These are phyloP conservation scores for Malbranchea zuffiana DNA, from an alignment of 2,329 filamentous ascomycete genomes.

Conservation along the genomic window DNA sequence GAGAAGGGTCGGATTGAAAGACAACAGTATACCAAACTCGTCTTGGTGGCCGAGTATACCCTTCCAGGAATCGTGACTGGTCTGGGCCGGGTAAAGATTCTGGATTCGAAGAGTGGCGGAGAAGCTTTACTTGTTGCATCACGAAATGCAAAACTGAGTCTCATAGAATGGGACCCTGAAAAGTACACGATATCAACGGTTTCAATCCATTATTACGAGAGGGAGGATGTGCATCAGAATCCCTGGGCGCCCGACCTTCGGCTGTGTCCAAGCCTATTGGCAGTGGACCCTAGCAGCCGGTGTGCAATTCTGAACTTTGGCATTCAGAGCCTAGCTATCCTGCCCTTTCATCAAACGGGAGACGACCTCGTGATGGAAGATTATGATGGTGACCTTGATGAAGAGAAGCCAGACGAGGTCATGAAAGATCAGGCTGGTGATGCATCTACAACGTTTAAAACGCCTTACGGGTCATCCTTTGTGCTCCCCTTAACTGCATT, in stretches of 20 bases:
- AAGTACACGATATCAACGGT: slow-evolving; percentile 70
- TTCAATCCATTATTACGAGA: slow-evolving; percentile 96
- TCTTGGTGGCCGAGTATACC: slow-evolving; percentile 73
- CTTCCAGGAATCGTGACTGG: slow-evolving; percentile 77
- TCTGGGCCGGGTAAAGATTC: slow-evolving; percentile 63
- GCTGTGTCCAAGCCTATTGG: slow-evolving; percentile 68
- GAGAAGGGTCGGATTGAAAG: slow-evolving; percentile 54
- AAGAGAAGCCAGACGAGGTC: slow-evolving; percentile 44
- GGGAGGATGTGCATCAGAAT: slow-evolving; percentile 71
- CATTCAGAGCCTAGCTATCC: slow-evolving; percentile 73
- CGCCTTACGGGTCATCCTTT: slow-evolving; percentile 82
- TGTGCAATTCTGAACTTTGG: slow-evolving; percentile 94
- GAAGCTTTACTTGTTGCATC: slow-evolving; percentile 75
- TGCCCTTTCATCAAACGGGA: slow-evolving; percentile 78
- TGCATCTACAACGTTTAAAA: slow-evolving; percentile 31
- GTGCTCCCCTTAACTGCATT: slow-evolving; percentile 81
- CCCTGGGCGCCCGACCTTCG: slow-evolving; percentile 71
- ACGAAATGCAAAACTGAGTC: slow-evolving; percentile 81
- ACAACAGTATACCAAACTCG: slow-evolving; percentile 61
- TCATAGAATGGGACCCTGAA: slow-evolving; percentile 87
- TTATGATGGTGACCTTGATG: slow-evolving; percentile 74
- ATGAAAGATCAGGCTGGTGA: slow-evolving; percentile 28
- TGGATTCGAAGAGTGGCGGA: slow-evolving; percentile 64
- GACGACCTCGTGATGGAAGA: slow-evolving; percentile 87
- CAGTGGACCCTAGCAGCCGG: slow-evolving; percentile 79